A percentile compares a stretch with the other conserved stretches of the same genome.
These are phyloP conservation scores for Anthracocystis walkeri DNA, from an alignment of 1,284 basidiomycete species.

Conservation along the genomic window DNA sequence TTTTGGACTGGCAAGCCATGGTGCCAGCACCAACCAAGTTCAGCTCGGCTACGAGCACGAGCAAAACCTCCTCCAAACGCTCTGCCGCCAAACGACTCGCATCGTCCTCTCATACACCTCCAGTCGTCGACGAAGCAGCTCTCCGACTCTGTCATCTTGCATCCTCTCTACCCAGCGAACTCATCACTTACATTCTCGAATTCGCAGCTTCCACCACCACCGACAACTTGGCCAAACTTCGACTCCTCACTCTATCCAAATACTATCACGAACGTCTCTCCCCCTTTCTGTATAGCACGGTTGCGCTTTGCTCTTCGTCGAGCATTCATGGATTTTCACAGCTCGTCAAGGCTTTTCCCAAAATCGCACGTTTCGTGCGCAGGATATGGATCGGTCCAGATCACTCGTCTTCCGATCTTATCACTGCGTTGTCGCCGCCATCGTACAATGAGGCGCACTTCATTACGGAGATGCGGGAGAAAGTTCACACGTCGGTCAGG, in stretches of 20 bases:
- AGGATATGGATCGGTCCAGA: slow-evolving; percentile 63
- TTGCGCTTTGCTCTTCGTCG: slow-evolving; percentile 39
- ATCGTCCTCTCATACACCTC: not conserved
- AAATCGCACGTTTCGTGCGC: slow-evolving; percentile 51
- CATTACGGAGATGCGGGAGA: slow-evolving; percentile 48
- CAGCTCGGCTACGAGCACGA: slow-evolving; percentile 16
- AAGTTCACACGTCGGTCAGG: slow-evolving; percentile 43
- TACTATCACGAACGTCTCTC: slow-evolving; percentile 40
- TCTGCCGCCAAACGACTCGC: slow-evolving; percentile 9
- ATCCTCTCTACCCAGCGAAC: slow-evolving; percentile 43
- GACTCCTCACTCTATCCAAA: slow-evolving; percentile 46
- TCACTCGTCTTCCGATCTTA: slow-evolving; percentile 56
- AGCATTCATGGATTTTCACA: slow-evolving; percentile 49
- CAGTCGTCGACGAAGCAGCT: slow-evolving; percentile 15
- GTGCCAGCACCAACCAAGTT: slow-evolving; percentile 39
- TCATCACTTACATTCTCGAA: slow-evolving; percentile 44
- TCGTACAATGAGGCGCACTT: slow-evolving; percentile 43
- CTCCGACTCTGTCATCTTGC: slow-evolving; percentile 29
- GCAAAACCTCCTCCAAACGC: slow-evolving; percentile 20
- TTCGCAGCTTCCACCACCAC: slow-evolving; percentile 29
- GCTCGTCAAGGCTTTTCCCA: slow-evolving; percentile 33
- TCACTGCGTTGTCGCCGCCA: slow-evolving; percentile 60
- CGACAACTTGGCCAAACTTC: slow-evolving; percentile 19
- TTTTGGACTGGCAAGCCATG: slow-evolving; percentile 17
- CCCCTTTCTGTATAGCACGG: slow-evolving; percentile 37